Conservation (phyloP, 495 filamentous ascomycete genomes). For the Pyrenopolyporus hunteri region DNA sequence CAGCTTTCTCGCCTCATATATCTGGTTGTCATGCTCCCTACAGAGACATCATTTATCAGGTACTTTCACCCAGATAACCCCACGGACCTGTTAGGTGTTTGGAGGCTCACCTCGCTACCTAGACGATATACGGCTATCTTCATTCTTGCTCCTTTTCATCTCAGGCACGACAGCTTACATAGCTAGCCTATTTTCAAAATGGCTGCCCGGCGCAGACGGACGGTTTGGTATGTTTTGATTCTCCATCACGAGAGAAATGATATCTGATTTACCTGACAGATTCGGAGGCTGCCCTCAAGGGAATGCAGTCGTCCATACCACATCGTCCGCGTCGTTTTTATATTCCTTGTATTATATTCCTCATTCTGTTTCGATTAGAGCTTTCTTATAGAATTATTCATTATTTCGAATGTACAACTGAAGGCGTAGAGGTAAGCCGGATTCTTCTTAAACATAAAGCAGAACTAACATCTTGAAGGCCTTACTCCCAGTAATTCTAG, state of each 20-base stretch:
- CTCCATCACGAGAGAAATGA: background rate
- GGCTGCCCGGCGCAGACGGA: constrained; percentile 54
- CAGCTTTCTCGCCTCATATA: constrained; percentile 53
- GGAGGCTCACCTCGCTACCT: constrained; percentile 9
- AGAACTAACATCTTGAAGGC: constrained; percentile 36
- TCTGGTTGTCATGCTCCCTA: constrained; percentile 51
- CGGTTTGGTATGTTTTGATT: constrained; percentile 46
- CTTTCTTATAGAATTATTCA: constrained; percentile 45
- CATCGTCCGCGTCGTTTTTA: constrained; percentile 51
- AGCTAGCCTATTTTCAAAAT: constrained; percentile 48
- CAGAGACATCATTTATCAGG: constrained; percentile 55
- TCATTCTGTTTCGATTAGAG: constrained; percentile 52
- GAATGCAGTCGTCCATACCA: constrained; percentile 43
- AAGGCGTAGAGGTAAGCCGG: constrained; percentile 49
- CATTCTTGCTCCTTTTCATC: constrained; percentile 36
- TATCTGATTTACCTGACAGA: constrained; percentile 35
- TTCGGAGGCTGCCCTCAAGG: constrained; percentile 45
- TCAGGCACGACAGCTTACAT: constrained; percentile 47
- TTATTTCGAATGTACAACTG: constrained; percentile 50
- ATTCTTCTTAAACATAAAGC: background rate
- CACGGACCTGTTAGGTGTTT: background rate
- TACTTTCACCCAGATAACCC: constrained; percentile 12
- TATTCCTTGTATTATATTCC: constrained; percentile 46
- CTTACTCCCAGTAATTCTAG: constrained; percentile 47
- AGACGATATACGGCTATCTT: constrained; percentile 54